Evolutionary conservation across 2,329 filamentous ascomycete genomes (phyloP), one percentile per base, ranked within the genome.

Genomic region (Fusarium mangiferae): DNA sequence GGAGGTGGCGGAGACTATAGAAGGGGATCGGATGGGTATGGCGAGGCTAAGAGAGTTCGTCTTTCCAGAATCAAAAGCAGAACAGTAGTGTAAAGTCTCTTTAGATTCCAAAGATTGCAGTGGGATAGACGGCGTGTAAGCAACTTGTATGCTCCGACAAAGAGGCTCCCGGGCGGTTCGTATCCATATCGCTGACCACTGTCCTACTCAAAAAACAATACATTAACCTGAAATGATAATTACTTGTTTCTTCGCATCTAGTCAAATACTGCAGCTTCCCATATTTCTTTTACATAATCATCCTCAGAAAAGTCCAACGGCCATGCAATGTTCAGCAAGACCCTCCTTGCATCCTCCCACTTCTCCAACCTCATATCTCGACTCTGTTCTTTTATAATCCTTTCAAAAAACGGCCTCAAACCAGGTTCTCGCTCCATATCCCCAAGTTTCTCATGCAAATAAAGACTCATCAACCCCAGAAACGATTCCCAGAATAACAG

Each of bases 401-500:
- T 38, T 10, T 66, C 35, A 4, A 68, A 66, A 15, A 46, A 52
- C 5, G 2, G 28, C 20, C 6, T 51, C 2, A 68, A 9, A 3
- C 46, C 52, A 48, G 62, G 41, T 12, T 68, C 52, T 15, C 22
- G 13, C 1, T 35, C 41, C 6, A 67, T 18, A 7, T 68, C 65
- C 11, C 62, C 65, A 1, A 13, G 24, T 1, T 66, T 60, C 24
- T 60, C 65, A 8, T 66, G 65, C 0, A 44, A 18, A 8, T 33
- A 26, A 14, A 68, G 3, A 24, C 65, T 51, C 24, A 66, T 36
- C 35, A 68, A 7, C 5, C 38, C 65, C 5, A 68, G 4, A 14
- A 67, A 38, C 9, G 65, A 51, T 10, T 68, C 39, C 65, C 65
- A 68, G 9, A 68, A 67, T 4, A 56, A n/a, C 0, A 67, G 13